Evolutionary conservation across 1,284 basidiomycete genomes (phyloP).

Genomic region (Cutaneotrichosporon mucoides): DNA sequence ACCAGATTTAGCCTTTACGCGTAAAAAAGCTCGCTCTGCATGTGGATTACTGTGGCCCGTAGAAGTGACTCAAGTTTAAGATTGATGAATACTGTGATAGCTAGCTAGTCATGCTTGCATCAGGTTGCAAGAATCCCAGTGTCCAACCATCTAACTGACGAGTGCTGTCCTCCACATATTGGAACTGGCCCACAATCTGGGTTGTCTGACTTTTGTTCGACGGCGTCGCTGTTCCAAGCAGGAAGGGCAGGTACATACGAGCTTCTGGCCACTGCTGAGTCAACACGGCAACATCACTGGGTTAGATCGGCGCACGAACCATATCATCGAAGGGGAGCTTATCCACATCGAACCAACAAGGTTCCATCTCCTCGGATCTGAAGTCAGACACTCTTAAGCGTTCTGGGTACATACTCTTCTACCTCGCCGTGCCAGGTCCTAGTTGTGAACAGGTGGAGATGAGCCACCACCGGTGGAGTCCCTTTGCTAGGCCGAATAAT

Average conservation of each 20-base stretch:
- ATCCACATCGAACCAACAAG: constrained; percentile 27
- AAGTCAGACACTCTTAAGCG: not conserved
- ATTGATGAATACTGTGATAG: constrained; percentile 4
- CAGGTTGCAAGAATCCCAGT: not conserved
- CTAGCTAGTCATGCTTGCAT: not conserved
- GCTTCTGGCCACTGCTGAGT: constrained; percentile 36
- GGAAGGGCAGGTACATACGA: constrained; percentile 17
- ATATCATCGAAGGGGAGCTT: constrained; percentile 24
- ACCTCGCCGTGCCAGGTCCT: constrained; percentile 18
- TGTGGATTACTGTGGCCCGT: not conserved
- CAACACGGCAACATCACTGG: not conserved
- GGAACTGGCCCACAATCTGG: constrained; percentile 14
- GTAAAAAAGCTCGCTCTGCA: constrained; percentile 6
- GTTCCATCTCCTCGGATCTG: constrained; percentile 39
- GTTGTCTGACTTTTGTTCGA: too few relatives aligned
- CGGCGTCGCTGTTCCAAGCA: constrained; percentile 11
- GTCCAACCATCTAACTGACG: not conserved
- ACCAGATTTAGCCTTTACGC: constrained; percentile 18
- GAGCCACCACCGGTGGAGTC: not conserved
- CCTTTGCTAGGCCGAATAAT: constrained; percentile 6
- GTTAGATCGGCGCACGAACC: constrained; percentile 10
- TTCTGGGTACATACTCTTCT: constrained; percentile 19
- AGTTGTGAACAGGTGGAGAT: not conserved
- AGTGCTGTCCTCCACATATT: constrained; percentile 10
- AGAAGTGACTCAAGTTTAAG: not conserved